A percentile compares a stretch with the other conserved stretches of the same genome.
phyloP scores from a whole-genome alignment of 176 grass and related monocot genomes.

The Tillandsia fasciculata region DNA sequence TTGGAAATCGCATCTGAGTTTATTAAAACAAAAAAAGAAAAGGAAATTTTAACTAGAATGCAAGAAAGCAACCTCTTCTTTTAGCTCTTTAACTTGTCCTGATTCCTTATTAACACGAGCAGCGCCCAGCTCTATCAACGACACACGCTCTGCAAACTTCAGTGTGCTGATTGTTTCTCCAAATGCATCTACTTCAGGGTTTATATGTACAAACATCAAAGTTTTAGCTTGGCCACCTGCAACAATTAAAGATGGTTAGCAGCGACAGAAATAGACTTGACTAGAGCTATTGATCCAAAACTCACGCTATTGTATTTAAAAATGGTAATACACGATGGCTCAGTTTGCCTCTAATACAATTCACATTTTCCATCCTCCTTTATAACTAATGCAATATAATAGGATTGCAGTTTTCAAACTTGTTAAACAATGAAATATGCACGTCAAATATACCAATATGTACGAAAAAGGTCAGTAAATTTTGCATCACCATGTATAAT shows the following conservation, averaged over 20 bases:
- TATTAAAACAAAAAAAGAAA: neutral
- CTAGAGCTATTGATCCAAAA: too few relatives aligned
- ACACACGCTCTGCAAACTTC: slow-evolving; percentile 79
- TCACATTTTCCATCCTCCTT: too few relatives aligned
- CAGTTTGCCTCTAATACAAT: too few relatives aligned
- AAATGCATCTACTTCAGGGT: slow-evolving; percentile 64
- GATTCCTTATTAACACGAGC: slow-evolving; percentile 67
- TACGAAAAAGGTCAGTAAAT: neutral
- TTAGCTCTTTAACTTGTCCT: slow-evolving; percentile 62
- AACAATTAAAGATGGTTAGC: slow-evolving; percentile 4
- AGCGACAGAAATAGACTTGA: too few relatives aligned
- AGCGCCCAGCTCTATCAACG: slow-evolving; percentile 60
- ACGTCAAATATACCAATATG: neutral
- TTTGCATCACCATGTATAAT: too few relatives aligned
- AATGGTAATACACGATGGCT: too few relatives aligned
- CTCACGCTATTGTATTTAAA: too few relatives aligned
- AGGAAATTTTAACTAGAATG: neutral
- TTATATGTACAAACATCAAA: slow-evolving; percentile 87
- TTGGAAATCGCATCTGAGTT: neutral
- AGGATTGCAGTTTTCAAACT: too few relatives aligned
- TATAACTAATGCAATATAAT: too few relatives aligned
- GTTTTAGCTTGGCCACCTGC: slow-evolving; percentile 90
- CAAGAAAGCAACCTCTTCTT: slow-evolving; percentile 53
- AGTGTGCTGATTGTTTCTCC: slow-evolving; percentile 84
- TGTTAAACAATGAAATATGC: too few relatives aligned